Evolutionary conservation across 352 stramenopile genomes (phyloP), one percentile per base, ranked within the genome.

Genomic region (Globisporangium iwayamae): DNA sequence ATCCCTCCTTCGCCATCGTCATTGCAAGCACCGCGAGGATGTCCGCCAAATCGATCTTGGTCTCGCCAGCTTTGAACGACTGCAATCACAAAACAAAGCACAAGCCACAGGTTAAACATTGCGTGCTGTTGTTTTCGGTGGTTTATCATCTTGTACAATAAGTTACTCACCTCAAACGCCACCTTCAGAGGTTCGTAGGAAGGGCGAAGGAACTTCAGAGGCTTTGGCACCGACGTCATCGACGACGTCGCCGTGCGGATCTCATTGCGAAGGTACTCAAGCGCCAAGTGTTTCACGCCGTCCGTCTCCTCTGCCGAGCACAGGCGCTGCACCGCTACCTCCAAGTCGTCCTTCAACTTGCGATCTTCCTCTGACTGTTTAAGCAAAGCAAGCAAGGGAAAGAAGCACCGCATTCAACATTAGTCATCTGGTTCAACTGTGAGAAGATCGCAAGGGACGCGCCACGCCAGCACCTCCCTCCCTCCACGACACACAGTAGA

Each of bases 201-300:
- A 8, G 97, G 96, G 0, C 94, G 83, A 59, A 99, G 75, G 70
- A 99, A 99, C 87, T 99, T 99, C 48, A 99, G 85, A 38, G 98
- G 98, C 86, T 99, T 99, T 10, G 98, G 98, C 36, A 99, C 98
- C 25, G 91, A 98, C 56, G 97, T 99, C 97, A 99, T 99, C 48
- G 93, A 99, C 14, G 93, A 97, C 62, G 97, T 99, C 25, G 97
- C 91, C 38, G 88, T 97, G 48, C 94, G 87, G 64, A 99, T 98
- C 81, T 99, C 97, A 41, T 87, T 96, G 18, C 97, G 90, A 70
- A 99, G 90, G 63, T 98, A 82, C 74, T 99, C 93, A n/a, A 99
- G 75, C 32, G 97, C 97, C 58, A 94, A 70, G 59, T 89, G 73
- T 65, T 96, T 93, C 36, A 93, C 82, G 65, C 83, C 79, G 10